phyloP scores from a whole-genome alignment of 805 yeast genomes.

The Candida railenensis region DNA sequence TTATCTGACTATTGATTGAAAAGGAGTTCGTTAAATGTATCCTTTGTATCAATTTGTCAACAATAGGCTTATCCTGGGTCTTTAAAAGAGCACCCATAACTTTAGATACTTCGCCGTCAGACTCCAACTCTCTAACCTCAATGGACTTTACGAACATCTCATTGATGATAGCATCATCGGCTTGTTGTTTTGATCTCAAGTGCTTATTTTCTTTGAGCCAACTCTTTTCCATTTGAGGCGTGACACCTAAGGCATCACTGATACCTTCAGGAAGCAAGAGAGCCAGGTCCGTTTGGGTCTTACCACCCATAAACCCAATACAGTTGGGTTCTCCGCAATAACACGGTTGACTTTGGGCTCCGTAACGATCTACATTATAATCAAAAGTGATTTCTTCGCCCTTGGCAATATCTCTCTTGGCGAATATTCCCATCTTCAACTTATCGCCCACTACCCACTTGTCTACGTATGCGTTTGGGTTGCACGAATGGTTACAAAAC shows the following conservation, averaged over 20 bases:
- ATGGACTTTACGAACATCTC: conserved; percentile 63
- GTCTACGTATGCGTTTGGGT: conserved; percentile 92
- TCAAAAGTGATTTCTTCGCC: conserved; percentile 94
- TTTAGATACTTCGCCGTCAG: conserved; percentile 62
- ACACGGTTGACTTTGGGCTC: conserved; percentile 92
- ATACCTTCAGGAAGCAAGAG: conserved; percentile 77
- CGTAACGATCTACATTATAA: conserved; percentile 94
- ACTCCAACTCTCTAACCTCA: conserved; percentile 47
- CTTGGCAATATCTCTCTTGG: conserved; percentile 62
- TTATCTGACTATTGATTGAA: conserved; percentile 54
- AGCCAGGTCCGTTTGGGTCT: conserved; percentile 92
- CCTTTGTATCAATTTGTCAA: conserved; percentile 66
- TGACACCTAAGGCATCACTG: conserved; percentile 83
- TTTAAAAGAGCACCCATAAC: conserved; percentile 83
- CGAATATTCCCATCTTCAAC: conserved; percentile 91
- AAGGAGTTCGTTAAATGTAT: conserved; percentile 53
- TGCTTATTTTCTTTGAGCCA: conserved; percentile 65
- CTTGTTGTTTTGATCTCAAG: conserved; percentile 46
- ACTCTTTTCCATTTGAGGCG: conserved; percentile 62
- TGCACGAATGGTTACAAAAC: conserved; percentile 93
- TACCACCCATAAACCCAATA: conserved; percentile 92
- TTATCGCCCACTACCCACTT: conserved; percentile 96
- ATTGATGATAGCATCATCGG: conserved; percentile 58
- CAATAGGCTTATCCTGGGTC: conserved; percentile 64
- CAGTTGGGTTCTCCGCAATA: conserved; percentile 93